phyloP scores from a whole-genome alignment of 2,329 filamentous ascomycete genomes.

The Colletotrichum sp. region DNA sequence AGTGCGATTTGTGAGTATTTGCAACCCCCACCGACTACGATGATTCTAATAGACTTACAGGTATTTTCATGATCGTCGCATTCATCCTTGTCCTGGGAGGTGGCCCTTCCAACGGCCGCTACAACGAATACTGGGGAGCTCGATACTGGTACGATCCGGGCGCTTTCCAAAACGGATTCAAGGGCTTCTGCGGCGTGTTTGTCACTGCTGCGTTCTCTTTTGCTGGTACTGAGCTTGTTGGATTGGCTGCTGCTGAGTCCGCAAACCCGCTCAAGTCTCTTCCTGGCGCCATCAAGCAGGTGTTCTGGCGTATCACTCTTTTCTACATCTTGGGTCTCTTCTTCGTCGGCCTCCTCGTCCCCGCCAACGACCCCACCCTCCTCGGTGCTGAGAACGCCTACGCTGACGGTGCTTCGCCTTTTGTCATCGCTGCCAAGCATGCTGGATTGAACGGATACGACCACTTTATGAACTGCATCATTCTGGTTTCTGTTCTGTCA shows the following conservation, averaged over 20 bases:
- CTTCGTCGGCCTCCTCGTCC: constrained; percentile 56
- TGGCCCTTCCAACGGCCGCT: constrained; percentile 54
- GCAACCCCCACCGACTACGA: accelerated
- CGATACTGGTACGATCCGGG: constrained; percentile 56
- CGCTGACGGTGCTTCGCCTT: constrained; percentile 48
- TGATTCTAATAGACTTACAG: background rate
- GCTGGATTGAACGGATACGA: constrained; percentile 55
- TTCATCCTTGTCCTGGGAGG: constrained; percentile 65
- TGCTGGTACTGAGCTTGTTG: constrained; percentile 76
- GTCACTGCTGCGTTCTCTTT: constrained; percentile 78
- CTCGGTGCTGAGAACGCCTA: constrained; percentile 11
- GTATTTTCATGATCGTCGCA: constrained; percentile 69
- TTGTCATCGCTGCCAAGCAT: constrained; percentile 62
- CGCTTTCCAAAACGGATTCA: constrained; percentile 75
- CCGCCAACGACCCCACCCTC: constrained; percentile 50
- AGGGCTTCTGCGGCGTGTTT: constrained; percentile 74
- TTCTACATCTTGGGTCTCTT: constrained; percentile 60
- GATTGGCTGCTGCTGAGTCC: constrained; percentile 75
- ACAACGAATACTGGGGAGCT: constrained; percentile 53
- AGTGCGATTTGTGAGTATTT: constrained; percentile 42
- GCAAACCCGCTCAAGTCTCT: constrained; percentile 74
- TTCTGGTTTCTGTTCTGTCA: constrained; percentile 62
- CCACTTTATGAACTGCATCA: constrained; percentile 64
- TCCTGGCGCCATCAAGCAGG: constrained; percentile 85
- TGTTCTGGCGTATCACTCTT: constrained; percentile 62